Evolutionary conservation across 768 basidiomycete species (phyloP).

Genomic region (Neoboletus brunneissimus): DNA sequence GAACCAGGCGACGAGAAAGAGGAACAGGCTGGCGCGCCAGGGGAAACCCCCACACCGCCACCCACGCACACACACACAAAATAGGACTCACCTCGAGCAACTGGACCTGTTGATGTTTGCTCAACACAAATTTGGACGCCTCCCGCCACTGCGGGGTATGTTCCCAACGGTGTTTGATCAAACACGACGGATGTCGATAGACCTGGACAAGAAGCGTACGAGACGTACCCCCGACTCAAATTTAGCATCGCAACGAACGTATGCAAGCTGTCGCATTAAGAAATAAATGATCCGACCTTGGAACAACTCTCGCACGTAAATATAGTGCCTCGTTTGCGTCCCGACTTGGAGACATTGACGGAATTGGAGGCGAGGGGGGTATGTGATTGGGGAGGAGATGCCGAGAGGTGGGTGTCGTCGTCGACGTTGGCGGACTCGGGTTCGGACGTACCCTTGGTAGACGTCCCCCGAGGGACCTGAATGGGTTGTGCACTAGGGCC

Average conservation of each 20-base stretch:
- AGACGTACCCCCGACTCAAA: not conserved
- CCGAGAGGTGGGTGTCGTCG: conserved; percentile 17
- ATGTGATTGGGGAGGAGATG: conserved; percentile 10
- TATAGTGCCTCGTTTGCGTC: conserved; percentile 79
- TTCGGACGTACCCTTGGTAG: conserved; percentile 5
- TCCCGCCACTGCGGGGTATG: conserved; percentile 96
- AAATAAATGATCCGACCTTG: conserved; percentile 55
- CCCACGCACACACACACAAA: not conserved
- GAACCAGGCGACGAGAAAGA: not conserved
- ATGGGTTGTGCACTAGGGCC: conserved; percentile 13
- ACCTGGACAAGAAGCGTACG: conserved; percentile 43
- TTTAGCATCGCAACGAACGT: conserved; percentile 5
- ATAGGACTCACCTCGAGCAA: conserved; percentile 68
- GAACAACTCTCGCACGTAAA: conserved; percentile 94
- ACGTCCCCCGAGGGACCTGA: not conserved
- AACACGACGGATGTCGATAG: conserved; percentile 89
- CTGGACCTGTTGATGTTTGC: conserved; percentile 97
- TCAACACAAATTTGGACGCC: conserved; percentile 83
- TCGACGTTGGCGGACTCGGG: conserved; percentile 13
- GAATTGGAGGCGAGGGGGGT: conserved; percentile 6
- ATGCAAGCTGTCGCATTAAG: not conserved
- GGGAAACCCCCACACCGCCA: not conserved
- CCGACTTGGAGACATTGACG: conserved; percentile 33
- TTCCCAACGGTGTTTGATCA: conserved; percentile 98
- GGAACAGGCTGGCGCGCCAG: not conserved